phyloP scores from a whole-genome alignment of 805 yeast genomes.

The Blastobotrys peoriensis region DNA sequence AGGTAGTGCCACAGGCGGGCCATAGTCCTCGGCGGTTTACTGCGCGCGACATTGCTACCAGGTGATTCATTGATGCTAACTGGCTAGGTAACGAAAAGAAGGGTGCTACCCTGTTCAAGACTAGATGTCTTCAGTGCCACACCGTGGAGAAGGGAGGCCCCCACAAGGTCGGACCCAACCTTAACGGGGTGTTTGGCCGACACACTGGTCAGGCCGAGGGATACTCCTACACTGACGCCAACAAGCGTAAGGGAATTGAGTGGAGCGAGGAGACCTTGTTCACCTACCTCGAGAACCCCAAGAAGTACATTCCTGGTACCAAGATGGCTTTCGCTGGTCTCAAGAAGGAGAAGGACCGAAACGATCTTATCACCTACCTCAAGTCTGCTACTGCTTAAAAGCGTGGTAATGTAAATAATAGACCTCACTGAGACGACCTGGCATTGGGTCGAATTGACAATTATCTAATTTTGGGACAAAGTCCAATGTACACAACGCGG shows the following conservation, averaged over 20 bases:
- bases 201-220: conserved; percentile 88
- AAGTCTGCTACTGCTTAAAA: conserved; percentile 34
- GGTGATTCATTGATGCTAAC: conserved; percentile 3
- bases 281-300: conserved; percentile 98
- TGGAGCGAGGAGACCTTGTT: conserved; percentile 88
- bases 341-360: conserved; percentile 98
- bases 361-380: conserved; percentile 89
- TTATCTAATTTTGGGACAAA: too few species aligned
- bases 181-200: conserved; percentile 93
- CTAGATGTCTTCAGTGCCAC: conserved; percentile 99
- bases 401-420: neutral
- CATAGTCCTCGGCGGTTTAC: too few species aligned
- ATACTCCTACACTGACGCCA: conserved; percentile 95
- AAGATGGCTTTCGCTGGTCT: conserved; percentile 99
- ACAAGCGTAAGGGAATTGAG: conserved; percentile 86
- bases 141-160: conserved; percentile 94
- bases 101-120: conserved; percentile 98
- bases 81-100: conserved; percentile 65
- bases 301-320: conserved; percentile 99
- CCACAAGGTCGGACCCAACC: conserved; percentile 98
- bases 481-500: too few species aligned
- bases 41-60: neutral
- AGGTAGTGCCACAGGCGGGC: too few species aligned
- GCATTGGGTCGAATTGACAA: too few species aligned
- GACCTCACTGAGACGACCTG: too few species aligned